A percentile compares a stretch with the other conserved stretches of the same genome.
phyloP scores from a whole-genome alignment of 352 stramenopile species.

The Pythium folliculosum region DNA sequence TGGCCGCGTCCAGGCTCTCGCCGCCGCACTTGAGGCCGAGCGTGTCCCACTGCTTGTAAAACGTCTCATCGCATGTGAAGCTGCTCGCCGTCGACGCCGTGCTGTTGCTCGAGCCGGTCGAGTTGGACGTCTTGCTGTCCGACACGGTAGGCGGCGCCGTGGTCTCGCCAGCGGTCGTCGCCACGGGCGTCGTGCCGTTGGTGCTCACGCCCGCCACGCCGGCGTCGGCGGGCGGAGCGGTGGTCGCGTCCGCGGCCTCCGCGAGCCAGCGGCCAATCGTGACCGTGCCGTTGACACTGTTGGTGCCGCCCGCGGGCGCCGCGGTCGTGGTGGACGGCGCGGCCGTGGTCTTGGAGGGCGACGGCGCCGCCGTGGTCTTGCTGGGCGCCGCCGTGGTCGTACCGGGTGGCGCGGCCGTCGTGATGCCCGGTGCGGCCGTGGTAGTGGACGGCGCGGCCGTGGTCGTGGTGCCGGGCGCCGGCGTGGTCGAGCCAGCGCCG shows the following conservation, averaged over 20 bases:
- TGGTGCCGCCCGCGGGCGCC: not conserved
- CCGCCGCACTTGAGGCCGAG: slow-evolving; percentile 64
- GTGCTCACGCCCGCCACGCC: not conserved
- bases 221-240: not conserved
- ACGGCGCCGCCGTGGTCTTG: not conserved
- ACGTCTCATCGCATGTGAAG: slow-evolving; percentile 71
- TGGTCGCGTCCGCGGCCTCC: not conserved
- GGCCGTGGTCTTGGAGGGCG: not conserved
- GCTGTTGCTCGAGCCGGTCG: slow-evolving; percentile 6
- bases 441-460: slow-evolving; percentile 21
- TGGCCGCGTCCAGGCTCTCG: slow-evolving; percentile 46
- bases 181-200: slow-evolving; percentile 2
- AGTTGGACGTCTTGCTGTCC: slow-evolving; percentile 6
- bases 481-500: slow-evolving; percentile 26
- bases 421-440: slow-evolving; percentile 7
- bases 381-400: slow-evolving; percentile 20
- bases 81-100: slow-evolving; percentile 10
- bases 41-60: slow-evolving; percentile 78
- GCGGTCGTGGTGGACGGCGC: not conserved
- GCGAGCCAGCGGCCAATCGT: not conserved
- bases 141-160: slow-evolving; percentile 5
- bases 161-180: not conserved
- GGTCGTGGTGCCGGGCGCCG: slow-evolving; percentile 23
- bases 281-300: not conserved
- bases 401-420: slow-evolving; percentile 9